Conservation (phyloP, 768 basidiomycete species). For the Sporobolomyces phaffii region DNA sequence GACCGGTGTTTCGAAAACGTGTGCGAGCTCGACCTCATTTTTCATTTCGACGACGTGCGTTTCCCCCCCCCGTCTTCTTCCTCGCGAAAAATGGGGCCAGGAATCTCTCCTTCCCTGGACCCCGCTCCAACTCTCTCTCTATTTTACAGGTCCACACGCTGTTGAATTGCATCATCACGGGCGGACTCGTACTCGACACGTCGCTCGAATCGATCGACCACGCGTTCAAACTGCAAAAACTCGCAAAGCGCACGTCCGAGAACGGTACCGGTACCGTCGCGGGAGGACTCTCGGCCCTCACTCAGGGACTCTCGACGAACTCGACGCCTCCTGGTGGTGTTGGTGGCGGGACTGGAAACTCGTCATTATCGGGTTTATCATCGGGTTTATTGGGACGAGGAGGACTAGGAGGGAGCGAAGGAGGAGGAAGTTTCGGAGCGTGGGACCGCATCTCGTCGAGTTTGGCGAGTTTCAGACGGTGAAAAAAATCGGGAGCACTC, state of each 20-base stretch:
- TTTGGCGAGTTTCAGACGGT: background rate
- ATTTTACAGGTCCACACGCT: conserved; percentile 79
- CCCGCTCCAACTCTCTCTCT: background rate
- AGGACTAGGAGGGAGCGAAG: background rate
- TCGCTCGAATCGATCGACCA: conserved; percentile 32
- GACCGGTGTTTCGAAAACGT: conserved; percentile 97
- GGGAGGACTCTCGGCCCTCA: background rate
- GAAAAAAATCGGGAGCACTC: background rate
- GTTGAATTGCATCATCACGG: conserved; percentile 91
- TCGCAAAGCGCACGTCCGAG: conserved; percentile 4
- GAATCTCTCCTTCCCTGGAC: too few species aligned
- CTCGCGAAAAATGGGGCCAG: too few species aligned
- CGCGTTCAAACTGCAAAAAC: conserved; percentile 14
- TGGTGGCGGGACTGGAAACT: too few species aligned
- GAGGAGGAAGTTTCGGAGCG: background rate
- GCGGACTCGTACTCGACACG: conserved; percentile 91
- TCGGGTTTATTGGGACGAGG: background rate
- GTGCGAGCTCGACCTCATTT: conserved; percentile 94
- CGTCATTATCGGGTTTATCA: too few species aligned
- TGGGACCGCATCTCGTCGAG: conserved; percentile 6
- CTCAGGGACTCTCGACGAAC: background rate
- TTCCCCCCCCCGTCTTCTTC: too few species aligned
- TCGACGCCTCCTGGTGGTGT: too few species aligned
- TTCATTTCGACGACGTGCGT: conserved; percentile 92
- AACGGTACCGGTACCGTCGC: background rate